Conservation (phyloP, 805 yeast species). For the Phaffomyces thermotolerans region DNA sequence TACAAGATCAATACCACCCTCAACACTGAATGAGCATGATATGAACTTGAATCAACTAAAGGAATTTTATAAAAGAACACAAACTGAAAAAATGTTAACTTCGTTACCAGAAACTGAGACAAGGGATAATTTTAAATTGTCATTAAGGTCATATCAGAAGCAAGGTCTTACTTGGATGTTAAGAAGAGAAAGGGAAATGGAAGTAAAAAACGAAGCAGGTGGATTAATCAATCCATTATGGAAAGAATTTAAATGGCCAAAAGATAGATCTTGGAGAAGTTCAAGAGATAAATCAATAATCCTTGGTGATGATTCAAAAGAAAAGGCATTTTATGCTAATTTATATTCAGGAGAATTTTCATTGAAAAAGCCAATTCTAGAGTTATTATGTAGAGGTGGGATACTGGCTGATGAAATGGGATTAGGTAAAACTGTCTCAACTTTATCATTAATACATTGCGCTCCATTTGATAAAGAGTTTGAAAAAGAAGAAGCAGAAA, state of each 20-base stretch:
- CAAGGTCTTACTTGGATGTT: constrained; percentile 89
- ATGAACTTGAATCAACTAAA: constrained; percentile 67
- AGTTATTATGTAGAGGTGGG: constrained; percentile 65
- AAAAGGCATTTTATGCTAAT: constrained; percentile 58
- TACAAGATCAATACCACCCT: background rate
- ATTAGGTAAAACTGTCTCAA: constrained; percentile 84
- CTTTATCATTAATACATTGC: constrained; percentile 64
- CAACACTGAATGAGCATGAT: constrained; percentile 20
- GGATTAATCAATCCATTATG: constrained; percentile 77
- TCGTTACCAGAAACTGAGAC: constrained; percentile 55
- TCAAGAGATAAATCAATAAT: constrained; percentile 19
- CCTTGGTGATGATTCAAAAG: constrained; percentile 11
- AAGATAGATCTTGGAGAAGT: constrained; percentile 32
- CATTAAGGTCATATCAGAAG: constrained; percentile 69
- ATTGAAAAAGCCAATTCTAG: constrained; percentile 55
- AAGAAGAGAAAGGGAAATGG: constrained; percentile 60
- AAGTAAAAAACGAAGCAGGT: constrained; percentile 29
- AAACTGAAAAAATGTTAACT: constrained; percentile 48
- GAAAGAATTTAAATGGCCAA: constrained; percentile 76
- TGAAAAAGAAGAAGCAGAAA: background rate
- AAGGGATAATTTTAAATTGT: constrained; percentile 43
- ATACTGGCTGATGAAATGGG: constrained; percentile 97
- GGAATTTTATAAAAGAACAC: constrained; percentile 66
- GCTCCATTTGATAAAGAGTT: constrained; percentile 44
- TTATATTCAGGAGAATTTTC: constrained; percentile 76